Evolutionary conservation across 2,329 filamentous ascomycete genomes (phyloP), one percentile per base, ranked within the genome.

Genomic region (Cladosporium sp.): DNA sequence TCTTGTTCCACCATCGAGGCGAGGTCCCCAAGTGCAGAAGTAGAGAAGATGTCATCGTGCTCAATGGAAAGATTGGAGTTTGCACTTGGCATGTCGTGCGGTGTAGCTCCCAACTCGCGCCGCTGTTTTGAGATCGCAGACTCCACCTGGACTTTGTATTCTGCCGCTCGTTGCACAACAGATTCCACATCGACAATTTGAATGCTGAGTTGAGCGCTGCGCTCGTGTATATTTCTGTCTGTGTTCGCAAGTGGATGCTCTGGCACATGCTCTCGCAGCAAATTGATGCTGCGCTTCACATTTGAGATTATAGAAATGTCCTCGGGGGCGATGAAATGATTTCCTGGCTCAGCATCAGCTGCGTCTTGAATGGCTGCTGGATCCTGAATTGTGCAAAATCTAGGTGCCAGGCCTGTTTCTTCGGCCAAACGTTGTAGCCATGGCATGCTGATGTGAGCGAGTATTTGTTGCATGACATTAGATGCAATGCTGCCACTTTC

Each of bases 191-290:
- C 40, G 4, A 18, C 4, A 4, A 10, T 16, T 11, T 14, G 13
- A 22, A 18, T 14, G 11, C 16, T 22, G 5, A 38, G n/a, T 3
- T 22, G 11, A 7, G 48, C 28, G n/a, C 38, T 13, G 22, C 22
- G 5, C 5, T 28, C 22, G 22, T 28, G 4, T 7, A 28, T 28
- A 5, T 5, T 28, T 5, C 22, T 28, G 14, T 43, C 32, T 3
- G 31, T 9, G 4, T 14, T 43, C 14, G 37, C 40, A 5, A 50
- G 18, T n/a, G 48, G 48, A 64, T 95, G 87, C 2, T 83, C 74
- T 4, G 87, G 79, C 64, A 93, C 86, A 59, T 86, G 82, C 18
- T 75, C 72, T 59, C 83, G 80, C 44, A 95, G 74, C 50, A 93
- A 83, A 7, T 86, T 81, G 44, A 95, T 70, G 64, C 86, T 92